These are phyloP conservation scores for Paecilomyces fulvus DNA, from an alignment of 2,329 filamentous ascomycete genomes.

Conservation along the genomic window DNA sequence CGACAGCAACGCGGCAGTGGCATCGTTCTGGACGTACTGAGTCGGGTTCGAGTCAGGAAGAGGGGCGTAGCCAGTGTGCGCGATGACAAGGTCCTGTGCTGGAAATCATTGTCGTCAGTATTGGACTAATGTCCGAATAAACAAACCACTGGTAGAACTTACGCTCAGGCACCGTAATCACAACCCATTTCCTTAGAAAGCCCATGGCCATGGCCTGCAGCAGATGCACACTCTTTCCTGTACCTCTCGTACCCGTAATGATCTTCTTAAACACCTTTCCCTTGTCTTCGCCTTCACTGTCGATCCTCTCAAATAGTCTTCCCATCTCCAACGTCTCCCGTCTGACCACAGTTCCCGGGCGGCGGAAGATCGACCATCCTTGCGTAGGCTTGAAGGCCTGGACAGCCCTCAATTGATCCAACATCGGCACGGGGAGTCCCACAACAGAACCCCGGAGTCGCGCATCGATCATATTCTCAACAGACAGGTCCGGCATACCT, in stretches of 20 bases:
- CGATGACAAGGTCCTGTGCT: slow-evolving; percentile 76
- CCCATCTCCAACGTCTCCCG: slow-evolving; percentile 67
- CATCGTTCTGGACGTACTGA: slow-evolving; percentile 69
- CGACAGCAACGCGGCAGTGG: slow-evolving; percentile 65
- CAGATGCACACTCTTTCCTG: slow-evolving; percentile 80
- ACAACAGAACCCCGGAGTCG: slow-evolving; percentile 58
- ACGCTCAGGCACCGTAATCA: slow-evolving; percentile 87
- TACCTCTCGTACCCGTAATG: slow-evolving; percentile 62
- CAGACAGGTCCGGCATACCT: slow-evolving; percentile 55
- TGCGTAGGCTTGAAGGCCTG: slow-evolving; percentile 89
- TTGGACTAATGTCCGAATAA: neutral
- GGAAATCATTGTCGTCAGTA: slow-evolving; percentile 2
- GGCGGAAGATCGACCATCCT: slow-evolving; percentile 77
- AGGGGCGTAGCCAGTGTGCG: slow-evolving; percentile 69
- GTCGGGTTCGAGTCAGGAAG: slow-evolving; percentile 47
- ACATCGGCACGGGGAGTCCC: slow-evolving; percentile 56
- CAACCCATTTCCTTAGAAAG: slow-evolving; percentile 76
- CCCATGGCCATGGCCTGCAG: slow-evolving; percentile 77
- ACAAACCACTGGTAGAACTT: slow-evolving; percentile 19
- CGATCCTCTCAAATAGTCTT: slow-evolving; percentile 52
- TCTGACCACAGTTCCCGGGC: slow-evolving; percentile 70
- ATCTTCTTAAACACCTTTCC: slow-evolving; percentile 47
- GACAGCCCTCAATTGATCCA: slow-evolving; percentile 73
- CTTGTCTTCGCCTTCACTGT: slow-evolving; percentile 30
- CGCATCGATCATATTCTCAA: slow-evolving; percentile 46